These are phyloP conservation scores for Penicillium dipodomyicola DNA, from an alignment of 495 filamentous ascomycete genomes.

Conservation along the genomic window DNA sequence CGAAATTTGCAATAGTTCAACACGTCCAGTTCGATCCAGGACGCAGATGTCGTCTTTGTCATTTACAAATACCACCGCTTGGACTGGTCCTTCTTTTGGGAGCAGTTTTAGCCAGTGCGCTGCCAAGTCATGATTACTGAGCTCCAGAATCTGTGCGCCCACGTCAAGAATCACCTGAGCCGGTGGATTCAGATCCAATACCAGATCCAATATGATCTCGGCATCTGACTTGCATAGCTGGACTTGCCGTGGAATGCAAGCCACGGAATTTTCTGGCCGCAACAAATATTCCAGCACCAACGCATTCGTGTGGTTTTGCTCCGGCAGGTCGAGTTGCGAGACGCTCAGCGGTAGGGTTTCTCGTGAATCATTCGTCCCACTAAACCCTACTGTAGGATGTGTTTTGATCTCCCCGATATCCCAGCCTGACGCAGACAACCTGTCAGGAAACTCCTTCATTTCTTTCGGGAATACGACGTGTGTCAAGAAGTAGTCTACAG, in stretches of 20 bases:
- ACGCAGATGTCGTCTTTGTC: constrained; percentile 47
- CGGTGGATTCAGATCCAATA: constrained; percentile 37
- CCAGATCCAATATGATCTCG: constrained; percentile 45
- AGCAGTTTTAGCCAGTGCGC: constrained; percentile 12
- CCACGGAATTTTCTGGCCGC: constrained; percentile 50
- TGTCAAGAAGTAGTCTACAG: constrained; percentile 63
- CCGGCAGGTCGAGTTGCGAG: constrained; percentile 52
- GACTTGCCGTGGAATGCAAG: constrained; percentile 28
- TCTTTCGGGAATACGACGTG: constrained; percentile 64
- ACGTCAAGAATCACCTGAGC: constrained; percentile 67
- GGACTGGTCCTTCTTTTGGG: constrained; percentile 15
- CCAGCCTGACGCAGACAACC: constrained; percentile 69
- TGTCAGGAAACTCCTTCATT: constrained; percentile 61
- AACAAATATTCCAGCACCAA: constrained; percentile 59
- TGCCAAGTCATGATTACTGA: constrained; percentile 53
- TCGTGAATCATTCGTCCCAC: constrained; percentile 68
- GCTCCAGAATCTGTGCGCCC: constrained; percentile 69
- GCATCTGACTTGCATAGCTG: constrained; percentile 25
- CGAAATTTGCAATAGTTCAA: constrained; percentile 55
- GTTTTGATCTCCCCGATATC: constrained; percentile 53
- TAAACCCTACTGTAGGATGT: constrained; percentile 61
- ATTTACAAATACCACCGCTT: constrained; percentile 50
- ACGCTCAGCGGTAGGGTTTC: constrained; percentile 56
- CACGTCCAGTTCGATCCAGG: constrained; percentile 42
- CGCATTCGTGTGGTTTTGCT: constrained; percentile 62